These are phyloP conservation scores for Entophlyctis luteolus DNA, from an alignment of 192 early-diverging fungal species.

Conservation along the genomic window DNA sequence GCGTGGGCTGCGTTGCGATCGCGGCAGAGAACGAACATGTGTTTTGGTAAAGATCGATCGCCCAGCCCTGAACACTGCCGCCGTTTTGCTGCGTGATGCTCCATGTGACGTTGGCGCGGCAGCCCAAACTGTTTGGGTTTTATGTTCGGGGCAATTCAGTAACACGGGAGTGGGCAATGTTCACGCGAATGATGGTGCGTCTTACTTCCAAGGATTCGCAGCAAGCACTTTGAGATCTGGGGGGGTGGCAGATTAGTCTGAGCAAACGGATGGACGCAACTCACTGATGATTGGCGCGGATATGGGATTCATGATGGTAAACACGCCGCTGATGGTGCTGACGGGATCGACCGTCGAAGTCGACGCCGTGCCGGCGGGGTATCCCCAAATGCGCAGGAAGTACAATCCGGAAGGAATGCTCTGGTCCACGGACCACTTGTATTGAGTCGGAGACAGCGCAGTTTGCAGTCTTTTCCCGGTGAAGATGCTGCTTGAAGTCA, in stretches of 20 bases:
- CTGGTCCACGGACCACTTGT: neutral
- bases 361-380: neutral
- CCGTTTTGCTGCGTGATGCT: neutral
- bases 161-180: neutral
- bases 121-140: constrained; percentile 3
- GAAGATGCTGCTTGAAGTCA: neutral
- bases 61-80: neutral
- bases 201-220: constrained; percentile 3
- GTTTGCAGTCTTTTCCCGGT: neutral
- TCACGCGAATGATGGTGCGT: too few species aligned
- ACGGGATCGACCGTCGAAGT: neutral
- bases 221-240: neutral
- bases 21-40: neutral
- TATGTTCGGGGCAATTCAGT: neutral
- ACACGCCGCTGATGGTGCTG: constrained; percentile 3
- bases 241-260: neutral
- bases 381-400: constrained; percentile 5
- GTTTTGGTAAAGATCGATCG: constrained; percentile 12
- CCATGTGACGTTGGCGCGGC: constrained; percentile 15
- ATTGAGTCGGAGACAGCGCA: neutral
- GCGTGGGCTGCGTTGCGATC: neutral
- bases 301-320: neutral
- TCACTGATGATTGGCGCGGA: neutral
- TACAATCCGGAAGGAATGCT: constrained; percentile 4
- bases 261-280: neutral